phyloP scores from a whole-genome alignment of 306 rosid species.

The Begonia fuchsioides region DNA sequence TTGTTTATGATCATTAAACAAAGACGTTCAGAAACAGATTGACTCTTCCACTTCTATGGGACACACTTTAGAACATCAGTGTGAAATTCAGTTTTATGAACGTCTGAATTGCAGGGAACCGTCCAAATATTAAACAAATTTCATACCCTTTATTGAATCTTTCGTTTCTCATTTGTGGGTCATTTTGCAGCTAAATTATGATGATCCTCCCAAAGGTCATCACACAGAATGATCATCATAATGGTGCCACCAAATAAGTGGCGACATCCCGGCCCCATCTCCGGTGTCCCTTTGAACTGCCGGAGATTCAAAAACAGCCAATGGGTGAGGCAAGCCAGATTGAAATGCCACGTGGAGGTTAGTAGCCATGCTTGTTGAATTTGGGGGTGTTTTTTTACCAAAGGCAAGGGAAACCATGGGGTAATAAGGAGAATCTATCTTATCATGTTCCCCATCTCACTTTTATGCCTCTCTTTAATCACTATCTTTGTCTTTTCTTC shows the following conservation, averaged over 20 bases:
- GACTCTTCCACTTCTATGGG: no score
- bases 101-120: no score
- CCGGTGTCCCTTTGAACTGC: slow-evolving; percentile 11
- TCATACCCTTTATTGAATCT: slow-evolving; percentile 8
- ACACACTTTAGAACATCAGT: neutral
- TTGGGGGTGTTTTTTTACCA: slow-evolving; percentile 18
- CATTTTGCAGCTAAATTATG: slow-evolving; percentile 17
- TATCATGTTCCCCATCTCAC: slow-evolving; percentile 53
- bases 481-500: no score
- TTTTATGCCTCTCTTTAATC: slow-evolving; percentile 52
- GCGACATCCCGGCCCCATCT: no score
- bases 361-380: slow-evolving; percentile 7
- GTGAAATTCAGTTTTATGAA: slow-evolving; percentile 37
- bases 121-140: slow-evolving; percentile 30
- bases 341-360: slow-evolving; percentile 16
- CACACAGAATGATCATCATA: neutral
- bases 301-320: slow-evolving; percentile 10
- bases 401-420: slow-evolving; percentile 14
- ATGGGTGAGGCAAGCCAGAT: slow-evolving; percentile 18
- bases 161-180: slow-evolving; percentile 24
- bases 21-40: no score
- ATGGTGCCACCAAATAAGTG: no score
- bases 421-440: slow-evolving; percentile 21
- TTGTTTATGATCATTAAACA: no score
- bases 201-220: slow-evolving; percentile 5